A percentile compares a stretch with the other conserved stretches of the same genome.
phyloP scores from a whole-genome alignment of 2,329 filamentous ascomycete species.

The Magnaporthiopsis rhizophila region DNA sequence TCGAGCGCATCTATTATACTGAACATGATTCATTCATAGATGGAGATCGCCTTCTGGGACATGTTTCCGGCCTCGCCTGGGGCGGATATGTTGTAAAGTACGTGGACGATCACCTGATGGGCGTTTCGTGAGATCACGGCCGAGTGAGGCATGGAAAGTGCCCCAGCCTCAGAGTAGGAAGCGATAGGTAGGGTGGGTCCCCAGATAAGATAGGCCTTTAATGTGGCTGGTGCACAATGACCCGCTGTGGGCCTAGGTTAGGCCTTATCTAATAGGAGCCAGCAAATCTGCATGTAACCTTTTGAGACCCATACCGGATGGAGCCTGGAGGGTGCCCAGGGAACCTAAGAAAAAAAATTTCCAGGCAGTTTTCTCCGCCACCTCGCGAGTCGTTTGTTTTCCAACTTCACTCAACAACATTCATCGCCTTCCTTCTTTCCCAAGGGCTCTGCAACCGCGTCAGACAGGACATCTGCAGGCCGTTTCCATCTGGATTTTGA shows the following conservation, averaged over 20 bases:
- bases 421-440: background rate
- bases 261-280: background rate
- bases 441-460: background rate
- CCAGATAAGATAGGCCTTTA: background rate
- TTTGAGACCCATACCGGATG: background rate
- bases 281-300: background rate
- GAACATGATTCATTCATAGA: constrained; percentile 29
- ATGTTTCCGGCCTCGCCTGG: constrained; percentile 34
- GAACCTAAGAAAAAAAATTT: background rate
- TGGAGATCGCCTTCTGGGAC: constrained; percentile 70
- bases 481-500: background rate
- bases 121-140: background rate
- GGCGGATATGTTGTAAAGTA: background rate
- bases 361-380: background rate
- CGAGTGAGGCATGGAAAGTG: background rate
- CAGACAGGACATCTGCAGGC: background rate
- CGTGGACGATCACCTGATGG: background rate
- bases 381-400: background rate
- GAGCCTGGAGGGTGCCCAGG: background rate
- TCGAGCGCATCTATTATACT: constrained; percentile 14
- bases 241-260: background rate
- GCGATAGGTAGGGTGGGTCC: too few species aligned
- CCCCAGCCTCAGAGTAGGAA: background rate
- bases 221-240: background rate
- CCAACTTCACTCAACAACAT: background rate